A percentile compares a stretch with the other conserved stretches of the same genome.
phyloP scores from a whole-genome alignment of 371 early-diverging fungal species.

The Apophysomyces sp. region DNA sequence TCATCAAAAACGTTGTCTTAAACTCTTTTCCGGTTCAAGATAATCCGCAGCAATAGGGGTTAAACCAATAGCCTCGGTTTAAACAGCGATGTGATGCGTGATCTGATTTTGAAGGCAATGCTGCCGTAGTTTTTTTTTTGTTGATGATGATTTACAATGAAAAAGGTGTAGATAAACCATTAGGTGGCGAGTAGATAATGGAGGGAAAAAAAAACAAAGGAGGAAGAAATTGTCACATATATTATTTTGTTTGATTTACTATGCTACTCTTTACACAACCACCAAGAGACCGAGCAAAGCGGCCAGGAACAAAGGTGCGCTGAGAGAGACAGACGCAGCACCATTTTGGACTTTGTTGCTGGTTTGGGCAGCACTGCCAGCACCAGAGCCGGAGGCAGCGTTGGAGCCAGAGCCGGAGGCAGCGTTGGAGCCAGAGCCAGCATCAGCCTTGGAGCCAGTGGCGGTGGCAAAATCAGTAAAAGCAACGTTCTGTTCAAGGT shows the following conservation, averaged over 20 bases:
- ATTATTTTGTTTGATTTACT: neutral
- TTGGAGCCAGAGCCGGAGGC: neutral
- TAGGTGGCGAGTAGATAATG: neutral
- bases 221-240: neutral
- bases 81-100: too few species aligned
- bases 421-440: slow-evolving; percentile 9
- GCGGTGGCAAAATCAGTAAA: slow-evolving; percentile 34
- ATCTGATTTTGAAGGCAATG: too few species aligned
- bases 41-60: too few species aligned
- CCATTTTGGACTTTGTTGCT: neutral
- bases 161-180: neutral
- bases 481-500: slow-evolving; percentile 40
- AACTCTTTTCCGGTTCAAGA: too few species aligned
- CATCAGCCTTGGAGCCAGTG: slow-evolving; percentile 33
- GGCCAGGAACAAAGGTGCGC: neutral
- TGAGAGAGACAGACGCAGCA: neutral
- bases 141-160: neutral
- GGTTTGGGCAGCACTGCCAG: neutral
- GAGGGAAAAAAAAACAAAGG: neutral
- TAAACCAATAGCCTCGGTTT: too few species aligned
- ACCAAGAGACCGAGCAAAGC: slow-evolving; percentile 1
- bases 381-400: neutral
- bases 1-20: too few species aligned
- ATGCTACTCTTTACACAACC: neutral
- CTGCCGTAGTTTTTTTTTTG: too few species aligned